Evolutionary conservation across 306 rosid genomes (phyloP).

Genomic region (Citrullus mucosospermus): DNA sequence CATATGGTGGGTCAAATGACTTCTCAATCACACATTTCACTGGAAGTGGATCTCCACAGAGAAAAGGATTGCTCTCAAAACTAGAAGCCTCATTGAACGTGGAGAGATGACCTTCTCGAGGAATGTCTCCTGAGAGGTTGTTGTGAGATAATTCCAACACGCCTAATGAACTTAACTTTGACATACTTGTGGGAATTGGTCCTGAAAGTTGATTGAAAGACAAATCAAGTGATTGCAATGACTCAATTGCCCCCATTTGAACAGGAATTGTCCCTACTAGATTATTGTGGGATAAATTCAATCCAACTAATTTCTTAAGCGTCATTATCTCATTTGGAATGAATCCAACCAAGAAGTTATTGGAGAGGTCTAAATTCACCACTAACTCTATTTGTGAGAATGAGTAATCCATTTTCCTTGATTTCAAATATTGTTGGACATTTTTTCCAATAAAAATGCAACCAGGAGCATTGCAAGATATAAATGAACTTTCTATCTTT

Average conservation of each 20-base stretch:
- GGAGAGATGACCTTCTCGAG: neutral
- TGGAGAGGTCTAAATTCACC: neutral
- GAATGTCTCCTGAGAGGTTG: neutral
- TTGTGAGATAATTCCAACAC: neutral
- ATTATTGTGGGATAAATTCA: neutral
- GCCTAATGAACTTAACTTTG: neutral
- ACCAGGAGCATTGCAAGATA: neutral
- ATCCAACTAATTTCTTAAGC: neutral
- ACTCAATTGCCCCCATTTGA: neutral
- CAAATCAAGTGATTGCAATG: neutral
- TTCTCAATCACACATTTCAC: neutral
- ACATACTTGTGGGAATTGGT: neutral
- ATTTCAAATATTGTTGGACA: neutral
- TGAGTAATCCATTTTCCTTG: neutral
- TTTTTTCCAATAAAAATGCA: neutral
- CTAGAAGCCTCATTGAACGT: neutral
- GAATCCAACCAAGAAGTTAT: neutral
- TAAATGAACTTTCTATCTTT: no score
- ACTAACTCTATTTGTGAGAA: rapidly evolving
- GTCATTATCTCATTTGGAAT: neutral
- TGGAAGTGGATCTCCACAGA: neutral
- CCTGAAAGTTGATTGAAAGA: neutral
- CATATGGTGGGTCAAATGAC: neutral
- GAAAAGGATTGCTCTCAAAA: neutral
- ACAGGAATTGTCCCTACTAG: neutral